Evolutionary conservation across 2,329 filamentous ascomycete species (phyloP).

Genomic region (Phaeosphaeria sp.): DNA sequence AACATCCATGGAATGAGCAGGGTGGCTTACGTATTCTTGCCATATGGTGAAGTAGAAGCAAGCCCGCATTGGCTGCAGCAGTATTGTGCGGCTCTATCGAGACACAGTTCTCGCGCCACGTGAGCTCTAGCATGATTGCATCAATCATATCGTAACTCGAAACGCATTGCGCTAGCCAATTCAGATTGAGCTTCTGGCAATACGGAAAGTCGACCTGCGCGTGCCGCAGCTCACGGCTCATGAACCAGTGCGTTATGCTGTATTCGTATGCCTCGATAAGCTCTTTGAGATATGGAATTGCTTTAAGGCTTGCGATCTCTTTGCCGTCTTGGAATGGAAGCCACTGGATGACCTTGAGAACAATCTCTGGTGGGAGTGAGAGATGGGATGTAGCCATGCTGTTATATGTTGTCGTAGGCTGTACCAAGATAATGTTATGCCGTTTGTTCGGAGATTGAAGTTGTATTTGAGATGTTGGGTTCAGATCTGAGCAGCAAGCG

Average conservation of each 20-base stretch:
- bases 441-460: not conserved
- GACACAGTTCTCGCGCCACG: constrained; percentile 33
- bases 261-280: constrained; percentile 33
- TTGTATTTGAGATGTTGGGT: not conserved
- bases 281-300: constrained; percentile 24
- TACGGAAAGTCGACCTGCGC: constrained; percentile 35
- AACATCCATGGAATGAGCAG: not conserved
- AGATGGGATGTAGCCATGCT: constrained; percentile 14
- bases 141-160: constrained; percentile 39
- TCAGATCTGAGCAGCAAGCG: not conserved
- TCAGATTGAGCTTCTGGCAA: constrained; percentile 13
- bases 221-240: constrained; percentile 34
- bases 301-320: constrained; percentile 21
- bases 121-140: constrained; percentile 38
- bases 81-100: constrained; percentile 33
- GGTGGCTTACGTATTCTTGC: constrained; percentile 21
- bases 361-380: constrained; percentile 32
- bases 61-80: constrained; percentile 31
- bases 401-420: not conserved
- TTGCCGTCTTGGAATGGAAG: constrained; percentile 33
- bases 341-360: constrained; percentile 34
- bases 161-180: constrained; percentile 38
- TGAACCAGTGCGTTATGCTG: constrained; percentile 32
- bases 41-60: constrained; percentile 35
- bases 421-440: not conserved